A percentile compares a stretch with the other conserved stretches of the same genome.
phyloP scores from a whole-genome alignment of 768 basidiomycete species.

The Rubroboletus pulcherrimus region DNA sequence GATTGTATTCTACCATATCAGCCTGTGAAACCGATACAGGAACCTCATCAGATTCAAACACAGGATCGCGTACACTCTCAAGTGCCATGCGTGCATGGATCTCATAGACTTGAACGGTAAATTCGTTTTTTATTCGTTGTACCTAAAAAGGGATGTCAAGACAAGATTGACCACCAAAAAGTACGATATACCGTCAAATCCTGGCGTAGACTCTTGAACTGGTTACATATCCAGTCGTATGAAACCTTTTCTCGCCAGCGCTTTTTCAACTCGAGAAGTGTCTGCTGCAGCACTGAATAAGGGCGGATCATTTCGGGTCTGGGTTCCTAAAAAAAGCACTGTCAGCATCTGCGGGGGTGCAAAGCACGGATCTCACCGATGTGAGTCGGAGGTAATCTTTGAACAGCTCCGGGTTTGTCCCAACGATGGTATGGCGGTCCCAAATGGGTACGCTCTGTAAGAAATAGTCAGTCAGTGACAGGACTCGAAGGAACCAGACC shows the following conservation, averaged over 20 bases:
- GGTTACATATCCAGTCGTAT: conserved; percentile 93
- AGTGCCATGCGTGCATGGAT: conserved; percentile 97
- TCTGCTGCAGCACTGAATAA: conserved; percentile 76
- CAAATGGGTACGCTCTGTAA: conserved; percentile 90
- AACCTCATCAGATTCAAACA: conserved; percentile 3
- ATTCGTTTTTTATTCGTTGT: conserved; percentile 97
- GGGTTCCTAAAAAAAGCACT: conserved; percentile 68
- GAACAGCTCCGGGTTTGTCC: conserved; percentile 83
- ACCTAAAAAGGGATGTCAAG: conserved; percentile 52
- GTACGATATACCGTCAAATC: conserved; percentile 82
- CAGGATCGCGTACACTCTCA: conserved; percentile 61
- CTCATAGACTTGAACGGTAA: conserved; percentile 96
- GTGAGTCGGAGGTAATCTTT: conserved; percentile 96
- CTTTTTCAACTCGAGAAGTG: conserved; percentile 79
- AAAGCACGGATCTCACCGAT: conserved; percentile 48
- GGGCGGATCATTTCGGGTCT: conserved; percentile 94
- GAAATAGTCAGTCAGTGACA: conserved; percentile 6
- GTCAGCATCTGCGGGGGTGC: conserved; percentile 2
- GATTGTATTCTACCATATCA: conserved; percentile 99
- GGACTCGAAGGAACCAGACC: conserved; percentile 23
- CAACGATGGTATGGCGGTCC: conserved; percentile 95
- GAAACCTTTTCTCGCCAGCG: conserved; percentile 76
- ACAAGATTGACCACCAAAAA: not conserved
- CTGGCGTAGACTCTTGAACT: conserved; percentile 96
- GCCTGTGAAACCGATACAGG: conserved; percentile 46